Evolutionary conservation across 2,329 filamentous ascomycete genomes (phyloP).

Genomic region (Aspergillus candidus): DNA sequence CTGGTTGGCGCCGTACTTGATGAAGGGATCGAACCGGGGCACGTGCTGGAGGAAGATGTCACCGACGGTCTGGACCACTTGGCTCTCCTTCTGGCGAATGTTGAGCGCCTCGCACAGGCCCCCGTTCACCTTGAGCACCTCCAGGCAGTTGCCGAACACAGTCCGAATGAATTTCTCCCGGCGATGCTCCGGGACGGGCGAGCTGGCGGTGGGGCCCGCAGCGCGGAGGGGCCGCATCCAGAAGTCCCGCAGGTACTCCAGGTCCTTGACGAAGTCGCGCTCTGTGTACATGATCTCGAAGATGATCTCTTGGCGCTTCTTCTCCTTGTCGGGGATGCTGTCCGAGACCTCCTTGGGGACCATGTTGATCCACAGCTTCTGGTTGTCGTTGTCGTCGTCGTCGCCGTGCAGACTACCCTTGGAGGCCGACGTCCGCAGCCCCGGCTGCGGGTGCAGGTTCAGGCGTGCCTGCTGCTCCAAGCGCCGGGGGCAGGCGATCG

Average conservation of each 20-base stretch:
- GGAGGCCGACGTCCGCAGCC: conserved; percentile 67
- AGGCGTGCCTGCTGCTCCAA: conserved; percentile 91
- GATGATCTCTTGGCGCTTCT: conserved; percentile 97
- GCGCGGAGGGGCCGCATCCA: conserved; percentile 91
- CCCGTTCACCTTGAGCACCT: conserved; percentile 88
- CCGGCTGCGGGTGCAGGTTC: conserved; percentile 88
- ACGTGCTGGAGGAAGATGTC: conserved; percentile 93
- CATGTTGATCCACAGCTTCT: conserved; percentile 99
- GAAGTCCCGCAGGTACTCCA: conserved; percentile 96
- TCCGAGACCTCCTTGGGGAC: conserved; percentile 93
- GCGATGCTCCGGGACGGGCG: conserved; percentile 80
- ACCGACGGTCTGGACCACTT: conserved; percentile 81
- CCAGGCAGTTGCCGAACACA: conserved; percentile 93
- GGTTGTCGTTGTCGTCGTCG: conserved; percentile 85
- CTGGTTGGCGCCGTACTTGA: conserved; percentile 91
- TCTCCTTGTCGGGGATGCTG: conserved; percentile 80
- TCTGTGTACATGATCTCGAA: conserved; percentile 99
- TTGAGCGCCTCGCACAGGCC: conserved; percentile 83
- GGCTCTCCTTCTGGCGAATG: conserved; percentile 79
- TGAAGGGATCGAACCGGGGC: conserved; percentile 90
- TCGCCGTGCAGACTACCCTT: conserved; percentile 67
- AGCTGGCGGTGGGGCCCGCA: conserved; percentile 56
- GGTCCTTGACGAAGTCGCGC: conserved; percentile 95
- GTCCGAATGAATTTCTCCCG: conserved; percentile 87
- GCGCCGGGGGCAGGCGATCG: conserved; percentile 88